These are phyloP conservation scores for Hirsutella minnesotensis DNA, from an alignment of 2,329 filamentous ascomycete species.

Conservation along the genomic window DNA sequence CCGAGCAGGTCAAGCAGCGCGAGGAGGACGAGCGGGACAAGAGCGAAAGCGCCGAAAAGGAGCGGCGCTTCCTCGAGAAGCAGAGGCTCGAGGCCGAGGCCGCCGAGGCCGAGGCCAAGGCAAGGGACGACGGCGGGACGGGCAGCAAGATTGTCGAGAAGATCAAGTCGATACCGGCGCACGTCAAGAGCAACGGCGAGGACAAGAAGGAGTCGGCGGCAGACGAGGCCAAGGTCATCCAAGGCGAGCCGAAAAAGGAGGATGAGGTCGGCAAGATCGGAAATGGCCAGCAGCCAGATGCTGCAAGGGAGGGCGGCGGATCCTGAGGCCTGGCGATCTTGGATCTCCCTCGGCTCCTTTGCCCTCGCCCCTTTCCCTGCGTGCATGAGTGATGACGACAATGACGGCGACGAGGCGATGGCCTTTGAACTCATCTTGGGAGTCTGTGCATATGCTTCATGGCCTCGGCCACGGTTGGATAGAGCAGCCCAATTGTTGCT, in stretches of 20 bases:
- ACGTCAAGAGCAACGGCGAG: neutral
- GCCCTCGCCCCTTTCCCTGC: too few relatives aligned
- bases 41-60: slow-evolving; percentile 44
- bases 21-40: slow-evolving; percentile 51
- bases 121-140: slow-evolving; percentile 24
- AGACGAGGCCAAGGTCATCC: neutral
- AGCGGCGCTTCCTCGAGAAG: slow-evolving; percentile 30
- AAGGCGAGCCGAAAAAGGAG: too few relatives aligned
- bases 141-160: slow-evolving; percentile 26
- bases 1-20: slow-evolving; percentile 42
- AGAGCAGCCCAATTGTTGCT: too few relatives aligned
- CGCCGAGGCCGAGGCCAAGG: slow-evolving; percentile 20
- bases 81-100: slow-evolving; percentile 19
- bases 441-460: too few relatives aligned
- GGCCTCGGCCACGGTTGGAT: too few relatives aligned
- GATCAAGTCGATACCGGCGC: slow-evolving; percentile 18
- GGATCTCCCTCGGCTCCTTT: too few relatives aligned
- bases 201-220: neutral
- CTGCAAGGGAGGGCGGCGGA: too few relatives aligned
- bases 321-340: too few relatives aligned
- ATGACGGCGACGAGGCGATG: too few relatives aligned
- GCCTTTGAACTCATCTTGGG: too few relatives aligned
- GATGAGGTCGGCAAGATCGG: neutral
- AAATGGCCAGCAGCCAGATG: too few relatives aligned
- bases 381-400: too few relatives aligned